Conservation (phyloP, 129 eudicot species). For the Escallonia herrerae region DNA sequence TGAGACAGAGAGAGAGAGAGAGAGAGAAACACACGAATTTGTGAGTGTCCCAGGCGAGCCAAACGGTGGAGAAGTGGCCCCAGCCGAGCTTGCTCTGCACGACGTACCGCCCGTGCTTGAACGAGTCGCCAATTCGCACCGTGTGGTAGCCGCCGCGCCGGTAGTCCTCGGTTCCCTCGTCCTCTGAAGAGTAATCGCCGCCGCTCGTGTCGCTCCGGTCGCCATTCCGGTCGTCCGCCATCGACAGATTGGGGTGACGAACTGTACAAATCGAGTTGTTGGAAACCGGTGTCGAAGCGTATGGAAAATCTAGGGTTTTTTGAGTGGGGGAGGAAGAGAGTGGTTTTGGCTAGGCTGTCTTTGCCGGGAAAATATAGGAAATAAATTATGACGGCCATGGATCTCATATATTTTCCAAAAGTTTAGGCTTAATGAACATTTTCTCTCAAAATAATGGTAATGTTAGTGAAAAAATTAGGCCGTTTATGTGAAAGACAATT, state of each 20-base stretch:
- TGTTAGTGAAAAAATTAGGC: too few species aligned
- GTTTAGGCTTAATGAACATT: too few species aligned
- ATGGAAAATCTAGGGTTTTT: too few species aligned
- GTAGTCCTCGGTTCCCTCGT: slow-evolving; percentile 89
- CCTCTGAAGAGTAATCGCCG: slow-evolving; percentile 64
- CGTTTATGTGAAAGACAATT: too few species aligned
- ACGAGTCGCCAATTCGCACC: slow-evolving; percentile 61
- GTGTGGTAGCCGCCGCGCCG: slow-evolving; percentile 75
- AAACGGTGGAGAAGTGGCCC: slow-evolving; percentile 95
- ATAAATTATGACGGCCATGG: too few species aligned
- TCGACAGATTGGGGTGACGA: not conserved
- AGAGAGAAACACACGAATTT: slow-evolving; percentile 32
- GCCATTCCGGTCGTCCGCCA: slow-evolving; percentile 29
- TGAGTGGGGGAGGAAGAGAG: too few species aligned
- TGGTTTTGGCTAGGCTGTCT: too few species aligned
- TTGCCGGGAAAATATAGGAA: too few species aligned
- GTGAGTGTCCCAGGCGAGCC: slow-evolving; percentile 92
- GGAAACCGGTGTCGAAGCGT: too few species aligned
- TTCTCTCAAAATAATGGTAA: too few species aligned
- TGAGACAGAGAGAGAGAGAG: too few species aligned
- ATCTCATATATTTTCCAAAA: too few species aligned
- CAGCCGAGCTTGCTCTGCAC: slow-evolving; percentile 91
- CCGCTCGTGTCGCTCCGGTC: slow-evolving; percentile 47
- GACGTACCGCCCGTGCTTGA: slow-evolving; percentile 64
- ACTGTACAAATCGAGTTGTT: not conserved